A percentile compares a stretch with the other conserved stretches of the same genome.
Evolutionary conservation across 352 stramenopile species (phyloP).

Genomic region (Globisporangium yorkense): DNA sequence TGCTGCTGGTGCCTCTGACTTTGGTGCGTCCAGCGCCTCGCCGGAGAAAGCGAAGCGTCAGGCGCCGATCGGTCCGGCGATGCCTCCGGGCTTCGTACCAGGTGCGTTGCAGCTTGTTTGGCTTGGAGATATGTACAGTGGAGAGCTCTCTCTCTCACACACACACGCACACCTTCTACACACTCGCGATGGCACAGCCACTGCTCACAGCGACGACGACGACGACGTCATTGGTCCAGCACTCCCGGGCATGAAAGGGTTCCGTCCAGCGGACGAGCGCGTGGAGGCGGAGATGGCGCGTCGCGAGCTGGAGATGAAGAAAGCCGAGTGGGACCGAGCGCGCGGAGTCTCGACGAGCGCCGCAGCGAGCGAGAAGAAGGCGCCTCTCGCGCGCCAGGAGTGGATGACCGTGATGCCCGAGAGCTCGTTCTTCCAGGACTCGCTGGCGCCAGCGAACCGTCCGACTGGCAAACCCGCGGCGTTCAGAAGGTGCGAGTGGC

Average conservation of each 20-base stretch:
- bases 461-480: constrained; percentile 45
- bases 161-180: no score
- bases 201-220: constrained; percentile 25
- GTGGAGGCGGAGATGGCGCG: constrained; percentile 71
- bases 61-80: constrained; percentile 45
- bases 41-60: constrained; percentile 1
- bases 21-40: neutral
- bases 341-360: constrained; percentile 12
- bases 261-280: constrained; percentile 55
- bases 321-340: constrained; percentile 59
- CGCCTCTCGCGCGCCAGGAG: constrained; percentile 39
- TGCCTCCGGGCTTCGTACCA: constrained; percentile 24
- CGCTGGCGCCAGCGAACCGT: constrained; percentile 46
- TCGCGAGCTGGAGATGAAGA: constrained; percentile 44
- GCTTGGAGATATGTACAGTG: neutral
- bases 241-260: constrained; percentile 74
- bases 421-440: constrained; percentile 67
- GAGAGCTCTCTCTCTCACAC: no score
- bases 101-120: neutral
- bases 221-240: constrained; percentile 56
- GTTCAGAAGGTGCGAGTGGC: constrained; percentile 37
- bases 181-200: neutral
- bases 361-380: constrained; percentile 3
- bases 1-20: neutral
- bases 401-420: constrained; percentile 87